Conservation (phyloP, 106 monocot species). For the Dactylorhiza incarnata region DNA sequence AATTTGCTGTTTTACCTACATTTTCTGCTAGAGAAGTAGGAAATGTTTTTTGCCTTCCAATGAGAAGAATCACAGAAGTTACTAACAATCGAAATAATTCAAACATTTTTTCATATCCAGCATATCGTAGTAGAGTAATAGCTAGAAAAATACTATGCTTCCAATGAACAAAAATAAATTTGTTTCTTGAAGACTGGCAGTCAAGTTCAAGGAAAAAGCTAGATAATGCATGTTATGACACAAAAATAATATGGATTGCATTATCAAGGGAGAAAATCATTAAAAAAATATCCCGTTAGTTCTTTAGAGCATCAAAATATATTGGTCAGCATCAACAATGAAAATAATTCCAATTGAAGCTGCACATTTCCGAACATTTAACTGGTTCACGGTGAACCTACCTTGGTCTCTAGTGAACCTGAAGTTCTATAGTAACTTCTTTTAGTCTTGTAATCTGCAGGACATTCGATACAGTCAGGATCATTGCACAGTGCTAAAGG, state of each 20-base stretch:
- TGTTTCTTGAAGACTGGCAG: neutral
- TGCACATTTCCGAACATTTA: neutral
- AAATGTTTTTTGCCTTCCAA: too few relatives aligned
- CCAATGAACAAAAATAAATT: neutral
- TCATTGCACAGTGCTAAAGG: constrained; percentile 44
- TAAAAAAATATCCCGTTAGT: too few relatives aligned
- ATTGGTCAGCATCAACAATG: too few relatives aligned
- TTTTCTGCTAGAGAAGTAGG: too few relatives aligned
- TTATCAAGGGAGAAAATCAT: neutral
- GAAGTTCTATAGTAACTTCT: constrained; percentile 9
- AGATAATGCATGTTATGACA: neutral
- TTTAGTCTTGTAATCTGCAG: constrained; percentile 37
- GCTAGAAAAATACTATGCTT: neutral
- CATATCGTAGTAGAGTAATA: neutral
- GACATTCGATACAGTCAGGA: constrained; percentile 43
- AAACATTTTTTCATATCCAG: neutral
- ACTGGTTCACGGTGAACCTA: constrained; percentile 1
- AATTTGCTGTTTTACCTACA: too few relatives aligned
- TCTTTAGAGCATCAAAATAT: too few relatives aligned
- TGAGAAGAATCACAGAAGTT: too few relatives aligned
- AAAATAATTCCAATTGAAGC: neutral
- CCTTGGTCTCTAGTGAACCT: constrained; percentile 30
- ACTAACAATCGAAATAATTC: too few relatives aligned
- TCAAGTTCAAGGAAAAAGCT: neutral
- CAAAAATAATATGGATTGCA: neutral